A percentile compares a stretch with the other conserved stretches of the same genome.
Conservation (phyloP, 495 filamentous ascomycete species). For the Penicillium bovifimosum region DNA sequence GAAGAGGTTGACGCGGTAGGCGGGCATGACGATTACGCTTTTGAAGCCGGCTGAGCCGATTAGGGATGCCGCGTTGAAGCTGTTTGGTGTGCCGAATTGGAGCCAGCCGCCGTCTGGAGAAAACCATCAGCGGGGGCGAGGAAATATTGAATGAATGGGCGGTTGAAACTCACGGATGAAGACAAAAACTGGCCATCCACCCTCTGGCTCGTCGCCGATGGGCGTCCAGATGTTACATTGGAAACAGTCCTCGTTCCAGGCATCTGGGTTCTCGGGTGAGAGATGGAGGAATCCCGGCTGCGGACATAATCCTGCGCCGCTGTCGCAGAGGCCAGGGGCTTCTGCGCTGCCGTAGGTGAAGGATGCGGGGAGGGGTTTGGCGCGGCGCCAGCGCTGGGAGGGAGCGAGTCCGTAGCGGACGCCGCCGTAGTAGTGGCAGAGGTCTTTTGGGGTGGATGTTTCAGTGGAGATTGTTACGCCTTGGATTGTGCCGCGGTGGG, state of each 20-base stretch:
- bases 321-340: constrained; percentile 24
- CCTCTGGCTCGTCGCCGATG: constrained; percentile 26
- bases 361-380: constrained; percentile 23
- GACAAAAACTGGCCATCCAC: constrained; percentile 42
- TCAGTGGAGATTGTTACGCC: constrained; percentile 29
- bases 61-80: constrained; percentile 44
- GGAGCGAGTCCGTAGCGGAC: constrained; percentile 40
- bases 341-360: constrained; percentile 36
- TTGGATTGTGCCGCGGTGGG: constrained; percentile 31
- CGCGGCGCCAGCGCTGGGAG: constrained; percentile 33
- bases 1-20: constrained; percentile 62
- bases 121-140: constrained; percentile 1
- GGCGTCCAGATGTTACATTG: constrained; percentile 43
- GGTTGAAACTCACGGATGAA: constrained; percentile 35
- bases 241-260: constrained; percentile 40
- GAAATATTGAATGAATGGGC: too few species aligned
- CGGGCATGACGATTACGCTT: constrained; percentile 59
- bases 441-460: constrained; percentile 7
- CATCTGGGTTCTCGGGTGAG: constrained; percentile 13
- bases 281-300: constrained; percentile 29
- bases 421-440: constrained; percentile 42
- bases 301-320: constrained; percentile 31
- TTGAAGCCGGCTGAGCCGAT: constrained; percentile 42
- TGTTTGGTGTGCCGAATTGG: constrained; percentile 49
- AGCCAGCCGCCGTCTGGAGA: constrained; percentile 51